Percentiles rank a stretch among this genome's conserved stretches.
phyloP scores from a whole-genome alignment of 78 protist genomes.

The Dictyostelium firmibasis region DNA sequence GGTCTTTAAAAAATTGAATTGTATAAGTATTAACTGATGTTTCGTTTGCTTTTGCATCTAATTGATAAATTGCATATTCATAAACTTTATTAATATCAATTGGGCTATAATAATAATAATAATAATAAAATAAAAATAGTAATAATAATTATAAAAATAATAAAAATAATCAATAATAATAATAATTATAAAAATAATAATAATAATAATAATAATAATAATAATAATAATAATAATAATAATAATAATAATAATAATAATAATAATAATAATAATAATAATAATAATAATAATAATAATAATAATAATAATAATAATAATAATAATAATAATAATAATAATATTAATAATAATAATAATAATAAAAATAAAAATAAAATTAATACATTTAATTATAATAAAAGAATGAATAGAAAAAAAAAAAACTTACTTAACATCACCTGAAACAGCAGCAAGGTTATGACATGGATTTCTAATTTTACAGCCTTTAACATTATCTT shows the following conservation, averaged over 20 bases:
- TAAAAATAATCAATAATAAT: too few species aligned
- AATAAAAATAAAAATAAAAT: background rate
- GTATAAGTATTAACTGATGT: constrained; percentile 56
- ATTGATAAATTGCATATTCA: constrained; percentile 40
- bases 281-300: too few species aligned
- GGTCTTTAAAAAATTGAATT: constrained; percentile 44
- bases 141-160: too few species aligned
- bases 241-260: too few species aligned
- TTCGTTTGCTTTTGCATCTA: background rate
- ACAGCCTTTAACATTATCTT: constrained; percentile 1
- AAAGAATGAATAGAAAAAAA: too few species aligned
- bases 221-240: background rate
- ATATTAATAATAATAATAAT: background rate
- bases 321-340: too few species aligned
- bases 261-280: too few species aligned
- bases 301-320: too few species aligned
- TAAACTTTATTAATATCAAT: constrained; percentile 4
- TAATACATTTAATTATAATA: too few species aligned
- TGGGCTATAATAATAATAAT: constrained; percentile 1
- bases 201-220: background rate
- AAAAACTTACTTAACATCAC: constrained; percentile 36
- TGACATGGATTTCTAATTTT: constrained; percentile 26
- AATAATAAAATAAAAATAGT: too few species aligned
- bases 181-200: too few species aligned
- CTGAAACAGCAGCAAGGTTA: background rate